phyloP scores from a whole-genome alignment of 805 yeast genomes.

The Saccharomycopsis babjevae region DNA sequence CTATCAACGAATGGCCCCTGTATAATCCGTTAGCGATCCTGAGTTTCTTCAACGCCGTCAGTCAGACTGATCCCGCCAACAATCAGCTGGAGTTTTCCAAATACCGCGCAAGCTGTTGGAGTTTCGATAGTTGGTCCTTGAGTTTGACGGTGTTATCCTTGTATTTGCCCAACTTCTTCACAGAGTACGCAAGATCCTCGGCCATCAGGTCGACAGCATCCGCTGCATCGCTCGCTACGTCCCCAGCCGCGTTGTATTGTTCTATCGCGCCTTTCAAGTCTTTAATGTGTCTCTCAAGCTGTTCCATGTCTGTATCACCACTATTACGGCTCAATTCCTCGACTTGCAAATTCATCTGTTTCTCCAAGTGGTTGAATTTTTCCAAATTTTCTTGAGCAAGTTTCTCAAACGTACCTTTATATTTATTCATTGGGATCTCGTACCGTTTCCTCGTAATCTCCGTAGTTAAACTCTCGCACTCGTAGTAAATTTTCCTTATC shows the following conservation, averaged over 20 bases:
- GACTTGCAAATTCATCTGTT: not conserved
- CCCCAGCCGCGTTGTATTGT: slow-evolving; percentile 1
- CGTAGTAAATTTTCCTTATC: slow-evolving; percentile 44
- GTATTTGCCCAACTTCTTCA: slow-evolving; percentile 16
- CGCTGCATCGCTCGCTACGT: not conserved
- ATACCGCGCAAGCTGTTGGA: not conserved
- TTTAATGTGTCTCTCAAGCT: slow-evolving; percentile 1
- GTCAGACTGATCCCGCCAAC: no score
- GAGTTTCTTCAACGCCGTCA: no score
- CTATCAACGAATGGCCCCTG: no score
- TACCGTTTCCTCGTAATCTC: slow-evolving; percentile 46
- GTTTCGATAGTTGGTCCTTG: not conserved
- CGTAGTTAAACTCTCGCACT: slow-evolving; percentile 54
- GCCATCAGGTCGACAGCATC: slow-evolving; percentile 5
- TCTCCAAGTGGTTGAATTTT: slow-evolving; percentile 12
- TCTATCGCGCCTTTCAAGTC: slow-evolving; percentile 13
- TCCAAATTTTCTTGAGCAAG: slow-evolving; percentile 23
- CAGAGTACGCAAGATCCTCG: slow-evolving; percentile 18
- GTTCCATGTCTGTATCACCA: slow-evolving; percentile 5
- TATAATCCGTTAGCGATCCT: no score
- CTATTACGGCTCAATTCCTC: slow-evolving; percentile 1
- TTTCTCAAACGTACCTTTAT: slow-evolving; percentile 22
- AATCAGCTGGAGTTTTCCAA: not conserved
- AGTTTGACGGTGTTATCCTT: slow-evolving; percentile 14
- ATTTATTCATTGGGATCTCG: slow-evolving; percentile 34